Base-by-base conservation (phyloP, 495 filamentous ascomycete species). In the Aspergillus sparsus region DNA sequence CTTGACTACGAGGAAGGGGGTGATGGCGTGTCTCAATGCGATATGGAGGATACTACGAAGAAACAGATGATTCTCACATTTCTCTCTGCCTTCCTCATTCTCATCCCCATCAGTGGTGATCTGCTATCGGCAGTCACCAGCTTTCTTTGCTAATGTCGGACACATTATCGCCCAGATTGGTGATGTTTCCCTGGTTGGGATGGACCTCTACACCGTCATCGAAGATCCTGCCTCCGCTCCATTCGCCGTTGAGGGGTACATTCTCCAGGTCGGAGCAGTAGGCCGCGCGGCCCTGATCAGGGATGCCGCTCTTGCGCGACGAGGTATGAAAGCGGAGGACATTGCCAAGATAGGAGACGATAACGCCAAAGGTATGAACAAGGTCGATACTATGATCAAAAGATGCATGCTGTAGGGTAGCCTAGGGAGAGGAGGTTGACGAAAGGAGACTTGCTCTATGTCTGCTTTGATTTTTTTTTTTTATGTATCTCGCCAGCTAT, bases 81-180 rank as follows among this genome's bases (percentile, higher is more conserved):
- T 36, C 15, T 60, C 39, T 21, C 21, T 7, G 57, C 57, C 21
- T 34, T 60, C 8, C 18, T 60, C 34, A 2, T 60, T 15, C 33
- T 60, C 10, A 42, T 60, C 10, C 57, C 57, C 37, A 44, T 41
- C 35, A 15, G 31, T 16, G 49, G 49, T 11, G 49, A 60, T 16
- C n/a, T 27, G 6, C n/a, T 33, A n/a, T 41, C 37, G 1, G 37
- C 37, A 1, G 13, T 41, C 13, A 9, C 37, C 1, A 13, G 37
- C 37, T 2, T 41, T 1, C n/a, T n/a, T n/a, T n/a, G 37, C 37
- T 1, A 41, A 8, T 13, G 13, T 41, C 37, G 37, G 37, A 3
- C 37, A 13, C 2, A 41, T 41, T 41, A 13, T 41, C 13, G 37
- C 37, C 1, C 9, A 9, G 37, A 13, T 13, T 13, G 37, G 37